These are phyloP conservation scores for Lantana camara DNA, from an alignment of 257 asterid genomes.

Conservation along the genomic window DNA sequence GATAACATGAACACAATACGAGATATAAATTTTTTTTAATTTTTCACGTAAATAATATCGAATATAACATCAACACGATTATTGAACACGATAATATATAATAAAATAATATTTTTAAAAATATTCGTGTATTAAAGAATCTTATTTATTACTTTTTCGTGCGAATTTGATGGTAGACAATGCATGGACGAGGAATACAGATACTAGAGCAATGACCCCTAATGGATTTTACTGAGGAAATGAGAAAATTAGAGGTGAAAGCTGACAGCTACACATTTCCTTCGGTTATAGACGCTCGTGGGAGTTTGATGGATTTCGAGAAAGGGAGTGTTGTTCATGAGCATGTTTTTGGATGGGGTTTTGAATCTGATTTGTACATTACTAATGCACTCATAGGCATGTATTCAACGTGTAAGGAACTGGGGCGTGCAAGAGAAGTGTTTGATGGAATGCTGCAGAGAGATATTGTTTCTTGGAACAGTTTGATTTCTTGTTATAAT, in stretches of 20 bases:
- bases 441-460: constrained; percentile 63
- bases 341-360: constrained; percentile 53
- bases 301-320: constrained; percentile 52
- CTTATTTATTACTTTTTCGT: constrained; percentile 49
- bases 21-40: too few relatives aligned
- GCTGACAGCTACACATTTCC: constrained; percentile 78
- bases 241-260: constrained; percentile 49
- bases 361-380: constrained; percentile 63
- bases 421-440: constrained; percentile 55
- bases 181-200: constrained; percentile 63
- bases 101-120: too few relatives aligned
- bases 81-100: too few relatives aligned
- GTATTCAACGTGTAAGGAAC: constrained; percentile 55
- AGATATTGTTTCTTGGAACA: constrained; percentile 87
- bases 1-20: too few relatives aligned
- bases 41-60: too few relatives aligned
- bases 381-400: constrained; percentile 71
- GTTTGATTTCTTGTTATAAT: constrained; percentile 73
- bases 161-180: constrained; percentile 27
- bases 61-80: too few relatives aligned
- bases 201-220: constrained; percentile 76
- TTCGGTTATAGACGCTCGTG: constrained; percentile 72
- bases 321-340: constrained; percentile 51
- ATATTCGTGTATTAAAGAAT: too few relatives aligned
- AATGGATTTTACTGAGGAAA: constrained; percentile 46